phyloP scores from a whole-genome alignment of 306 rosid genomes.

The Fragaria ananassa region DNA sequence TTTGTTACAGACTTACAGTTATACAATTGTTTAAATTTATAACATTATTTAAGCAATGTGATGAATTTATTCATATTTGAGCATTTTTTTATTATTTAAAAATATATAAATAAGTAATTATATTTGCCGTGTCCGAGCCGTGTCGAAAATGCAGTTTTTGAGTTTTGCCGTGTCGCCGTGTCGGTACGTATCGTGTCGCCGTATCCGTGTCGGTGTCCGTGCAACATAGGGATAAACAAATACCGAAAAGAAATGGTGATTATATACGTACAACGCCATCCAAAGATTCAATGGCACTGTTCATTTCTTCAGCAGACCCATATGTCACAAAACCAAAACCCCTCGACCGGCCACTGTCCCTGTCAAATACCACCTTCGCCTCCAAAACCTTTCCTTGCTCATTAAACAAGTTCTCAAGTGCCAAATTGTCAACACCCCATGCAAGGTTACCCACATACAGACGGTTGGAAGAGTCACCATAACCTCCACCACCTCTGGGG shows the following conservation, averaged over 20 bases:
- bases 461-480: slow-evolving; percentile 43
- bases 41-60: too few species aligned
- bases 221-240: too few species aligned
- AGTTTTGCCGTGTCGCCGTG: too few species aligned
- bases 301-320: slow-evolving; percentile 59
- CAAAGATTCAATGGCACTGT: slow-evolving; percentile 68
- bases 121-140: too few species aligned
- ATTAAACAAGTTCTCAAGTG: slow-evolving; percentile 70
- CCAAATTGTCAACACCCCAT: slow-evolving; percentile 85
- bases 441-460: slow-evolving; percentile 84
- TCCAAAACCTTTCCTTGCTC: slow-evolving; percentile 82
- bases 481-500: slow-evolving; percentile 28
- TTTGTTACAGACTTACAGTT: too few species aligned
- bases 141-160: too few species aligned
- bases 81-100: too few species aligned
- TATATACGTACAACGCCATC: slow-evolving; percentile 69
- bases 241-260: slow-evolving; percentile 1
- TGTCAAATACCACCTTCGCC: slow-evolving; percentile 84
- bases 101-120: too few species aligned
- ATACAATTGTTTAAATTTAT: too few species aligned
- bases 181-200: too few species aligned
- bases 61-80: too few species aligned
- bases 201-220: too few species aligned
- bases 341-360: slow-evolving; percentile 96
- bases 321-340: slow-evolving; percentile 94